Evolutionary conservation across 768 basidiomycete species (phyloP).

Genomic region (Neoboletus magnificus): DNA sequence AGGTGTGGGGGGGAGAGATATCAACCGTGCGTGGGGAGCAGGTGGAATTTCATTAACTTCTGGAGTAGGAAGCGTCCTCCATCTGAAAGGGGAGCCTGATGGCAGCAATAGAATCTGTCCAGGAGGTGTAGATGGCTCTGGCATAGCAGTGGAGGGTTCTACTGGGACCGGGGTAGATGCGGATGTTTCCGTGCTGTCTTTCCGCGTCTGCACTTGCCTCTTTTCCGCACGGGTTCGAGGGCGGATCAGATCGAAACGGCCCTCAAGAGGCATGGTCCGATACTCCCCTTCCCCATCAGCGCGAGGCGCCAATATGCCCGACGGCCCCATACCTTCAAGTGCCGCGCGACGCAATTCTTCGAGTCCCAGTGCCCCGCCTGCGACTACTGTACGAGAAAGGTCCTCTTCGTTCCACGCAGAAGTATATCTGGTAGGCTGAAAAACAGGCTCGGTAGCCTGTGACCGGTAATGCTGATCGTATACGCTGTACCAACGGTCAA

Average conservation of each 20-base stretch:
- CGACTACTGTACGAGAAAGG: not conserved
- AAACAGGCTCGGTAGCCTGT: constrained; percentile 38
- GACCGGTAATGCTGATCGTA: constrained; percentile 88
- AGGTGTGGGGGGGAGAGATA: constrained; percentile 47
- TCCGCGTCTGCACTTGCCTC: constrained; percentile 1
- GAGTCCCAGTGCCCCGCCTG: constrained; percentile 36
- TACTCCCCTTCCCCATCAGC: constrained; percentile 65
- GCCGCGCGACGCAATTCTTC: constrained; percentile 37
- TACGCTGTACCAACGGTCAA: constrained; percentile 87
- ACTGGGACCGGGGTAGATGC: constrained; percentile 10
- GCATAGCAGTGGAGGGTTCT: constrained; percentile 1
- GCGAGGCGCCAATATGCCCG: constrained; percentile 8
- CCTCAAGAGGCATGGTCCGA: constrained; percentile 77
- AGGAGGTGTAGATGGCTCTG: constrained; percentile 38
- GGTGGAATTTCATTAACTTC: constrained; percentile 59
- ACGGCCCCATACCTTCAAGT: constrained; percentile 28
- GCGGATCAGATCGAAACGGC: constrained; percentile 84
- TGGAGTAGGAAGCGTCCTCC: constrained; percentile 59
- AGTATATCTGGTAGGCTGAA: constrained; percentile 59
- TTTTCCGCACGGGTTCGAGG: constrained; percentile 26
- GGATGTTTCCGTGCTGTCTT: constrained; percentile 13
- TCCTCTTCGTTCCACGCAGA: constrained; percentile 68
- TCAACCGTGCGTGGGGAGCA: constrained; percentile 48
- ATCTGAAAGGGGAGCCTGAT: constrained; percentile 36
- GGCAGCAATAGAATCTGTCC: constrained; percentile 31